Evolutionary conservation across 78 protist species (phyloP), one percentile per base, ranked within the genome.

Genomic region (Polysphondylium violaceum): DNA sequence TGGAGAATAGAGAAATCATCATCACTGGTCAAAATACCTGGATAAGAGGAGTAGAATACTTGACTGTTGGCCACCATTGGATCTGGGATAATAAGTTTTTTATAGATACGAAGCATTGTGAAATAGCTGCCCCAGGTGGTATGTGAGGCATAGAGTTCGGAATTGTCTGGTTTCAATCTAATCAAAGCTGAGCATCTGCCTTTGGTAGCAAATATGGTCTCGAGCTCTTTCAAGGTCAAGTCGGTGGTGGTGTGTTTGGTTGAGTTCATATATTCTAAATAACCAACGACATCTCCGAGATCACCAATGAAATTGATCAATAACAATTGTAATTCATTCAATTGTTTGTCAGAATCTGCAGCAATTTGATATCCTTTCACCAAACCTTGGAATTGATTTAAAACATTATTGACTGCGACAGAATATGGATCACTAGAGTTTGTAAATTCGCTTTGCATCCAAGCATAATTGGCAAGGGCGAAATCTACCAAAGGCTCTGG

Each of bases 1-100:
- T 44, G 17, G 3, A 72, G 19, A 19, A 88, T 58, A 36, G 60
- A 88, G 44, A 76, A 88, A 38, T 88, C 94, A 29, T 88, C 94
- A 61, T 76, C 78, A 8, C 63, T 36, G 0, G 71, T 75, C 29
- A 88, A 31, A 0, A 88, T 59, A 65, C 87, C 87, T 17, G 94
- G 77, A 38, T 88, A 88, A 17, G 60, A 36, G 0, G 71, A 40
- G n/a, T 55, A 81, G 12, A 81, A 31, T 0, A n/a, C 3, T 38
- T 78, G 76, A 36, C 21, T 44, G 9, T 67, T 75, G 36, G 23
- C 40, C 3, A 50, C 17, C 11, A 75, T 29, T 27, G 77, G 59
- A 25, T 35, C 67, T 43, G 55, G 58, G n/a, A 83, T 83, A 1
- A 68, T 83, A 6, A 67, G 40, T 11, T 72, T 4, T 31, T 83